Evolutionary conservation across 73 alveolate species (phyloP).

Genomic region (Stentor coeruleus): DNA sequence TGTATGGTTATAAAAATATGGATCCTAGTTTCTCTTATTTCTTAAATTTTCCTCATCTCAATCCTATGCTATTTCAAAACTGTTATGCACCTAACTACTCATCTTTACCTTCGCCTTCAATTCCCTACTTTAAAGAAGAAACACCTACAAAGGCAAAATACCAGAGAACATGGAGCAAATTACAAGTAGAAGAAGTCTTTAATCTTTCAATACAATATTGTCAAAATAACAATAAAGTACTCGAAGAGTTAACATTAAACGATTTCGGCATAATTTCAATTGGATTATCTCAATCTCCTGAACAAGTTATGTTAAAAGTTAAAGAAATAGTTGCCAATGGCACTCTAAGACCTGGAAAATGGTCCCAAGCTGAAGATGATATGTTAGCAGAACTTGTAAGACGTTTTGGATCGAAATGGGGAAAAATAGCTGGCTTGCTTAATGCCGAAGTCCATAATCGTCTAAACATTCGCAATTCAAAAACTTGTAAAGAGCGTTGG

Average conservation of each 20-base stretch:
- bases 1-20: no score
- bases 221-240: background rate
- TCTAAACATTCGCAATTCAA: slow-evolving; percentile 40
- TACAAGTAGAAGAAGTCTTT: background rate
- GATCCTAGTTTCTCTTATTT: no score
- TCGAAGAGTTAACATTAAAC: background rate
- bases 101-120: no score
- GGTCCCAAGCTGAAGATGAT: slow-evolving; percentile 10
- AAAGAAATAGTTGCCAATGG: background rate
- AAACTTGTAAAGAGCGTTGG: slow-evolving; percentile 30
- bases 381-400: background rate
- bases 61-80: no score
- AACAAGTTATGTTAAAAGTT: background rate
- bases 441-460: background rate
- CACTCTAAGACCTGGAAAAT: background rate
- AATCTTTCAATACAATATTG: background rate
- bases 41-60: no score
- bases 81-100: no score
- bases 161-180: background rate
- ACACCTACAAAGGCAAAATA: no score
- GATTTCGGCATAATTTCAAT: background rate
- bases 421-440: background rate
- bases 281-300: background rate
- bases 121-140: no score
- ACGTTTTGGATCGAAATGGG: background rate